Evolutionary conservation across 352 stramenopile genomes (phyloP), one percentile per base, ranked within the genome.

Genomic region (Globisporangium nagaii): DNA sequence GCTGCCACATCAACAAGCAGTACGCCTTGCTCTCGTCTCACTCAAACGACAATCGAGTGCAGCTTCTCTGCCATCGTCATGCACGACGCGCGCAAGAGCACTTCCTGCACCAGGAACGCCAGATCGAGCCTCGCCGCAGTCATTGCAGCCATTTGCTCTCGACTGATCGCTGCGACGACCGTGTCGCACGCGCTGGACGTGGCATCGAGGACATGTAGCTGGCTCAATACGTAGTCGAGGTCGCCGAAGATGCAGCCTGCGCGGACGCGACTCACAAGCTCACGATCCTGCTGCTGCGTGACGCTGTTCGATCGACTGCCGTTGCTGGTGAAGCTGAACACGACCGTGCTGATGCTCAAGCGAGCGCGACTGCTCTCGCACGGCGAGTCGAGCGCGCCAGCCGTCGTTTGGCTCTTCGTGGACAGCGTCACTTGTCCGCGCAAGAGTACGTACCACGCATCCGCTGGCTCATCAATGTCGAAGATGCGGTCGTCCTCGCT

Each of bases 211-310:
- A 70, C 64, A n/a, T 73, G 67, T 34, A 55, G 36, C 50, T 86
- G 74, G 25, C 58, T 49, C 45, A 88, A 59, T 55, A 83, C 66
- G 40, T 79, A 88, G 53, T 84, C 77, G 70, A 88, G 75, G 37
- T 88, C 77, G 13, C 77, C 77, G 43, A 86, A 84, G 40, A 88
- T 78, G 35, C 73, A 83, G 6, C 74, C 75, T 25, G 74, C 63
- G 13, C 71, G 65, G 0, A 84, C 73, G n/a, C 69, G 74, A 1
- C 76, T 66, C 7, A 87, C 67, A 1, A 86, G 46, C 19, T 80
- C 72, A 30, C 60, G 72, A 62, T 43, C 63, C 53, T 25, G 22
- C 52, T 34, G 20, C 17, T 51, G 19, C n/a, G 12, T 8, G 46
- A 41, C 4, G 20, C 46, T 42, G 31, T 49, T 36, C 10, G 25